These are phyloP conservation scores for Calonectria naviculata DNA, from an alignment of 2,329 filamentous ascomycete genomes.

Conservation along the genomic window DNA sequence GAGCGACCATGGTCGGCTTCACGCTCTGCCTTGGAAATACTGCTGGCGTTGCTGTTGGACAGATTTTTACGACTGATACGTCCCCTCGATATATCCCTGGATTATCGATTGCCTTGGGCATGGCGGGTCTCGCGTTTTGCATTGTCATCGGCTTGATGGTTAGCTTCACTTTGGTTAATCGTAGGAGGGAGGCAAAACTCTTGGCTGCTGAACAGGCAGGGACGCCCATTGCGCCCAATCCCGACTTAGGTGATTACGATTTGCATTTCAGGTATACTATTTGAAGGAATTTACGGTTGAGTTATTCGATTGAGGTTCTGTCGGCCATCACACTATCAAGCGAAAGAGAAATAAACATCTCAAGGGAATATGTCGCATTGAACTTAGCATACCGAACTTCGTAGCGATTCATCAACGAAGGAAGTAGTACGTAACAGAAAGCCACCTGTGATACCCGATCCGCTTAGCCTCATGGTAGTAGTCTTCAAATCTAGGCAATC, in stretches of 20 bases:
- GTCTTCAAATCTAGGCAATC: no score
- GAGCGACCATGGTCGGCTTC: conserved; percentile 57
- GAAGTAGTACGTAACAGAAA: no score
- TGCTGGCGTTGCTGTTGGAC: conserved; percentile 59
- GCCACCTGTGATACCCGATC: no score
- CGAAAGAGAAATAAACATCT: no score
- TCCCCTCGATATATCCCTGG: conserved; percentile 43
- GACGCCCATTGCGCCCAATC: conserved; percentile 30
- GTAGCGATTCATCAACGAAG: no score
- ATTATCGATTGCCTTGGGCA: conserved; percentile 39
- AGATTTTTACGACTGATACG: conserved; percentile 49
- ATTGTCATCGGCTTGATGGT: conserved; percentile 37
- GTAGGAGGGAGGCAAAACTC: conserved; percentile 34
- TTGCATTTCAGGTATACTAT: conserved; percentile 39
- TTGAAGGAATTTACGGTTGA: no score
- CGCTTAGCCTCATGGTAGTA: no score
- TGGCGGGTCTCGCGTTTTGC: conserved; percentile 37
- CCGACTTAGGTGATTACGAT: conserved; percentile 42
- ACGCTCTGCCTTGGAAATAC: conserved; percentile 59
- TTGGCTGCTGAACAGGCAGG: conserved; percentile 35
- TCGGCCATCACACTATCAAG: no score
- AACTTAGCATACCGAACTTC: no score
- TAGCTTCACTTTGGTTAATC: conserved; percentile 40
- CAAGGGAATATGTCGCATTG: no score
- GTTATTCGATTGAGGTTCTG: no score